Percentiles rank a stretch among this genome's conserved stretches.
phyloP scores from a whole-genome alignment of 1,284 basidiomycete genomes.

The Exsudoporus floridanus region DNA sequence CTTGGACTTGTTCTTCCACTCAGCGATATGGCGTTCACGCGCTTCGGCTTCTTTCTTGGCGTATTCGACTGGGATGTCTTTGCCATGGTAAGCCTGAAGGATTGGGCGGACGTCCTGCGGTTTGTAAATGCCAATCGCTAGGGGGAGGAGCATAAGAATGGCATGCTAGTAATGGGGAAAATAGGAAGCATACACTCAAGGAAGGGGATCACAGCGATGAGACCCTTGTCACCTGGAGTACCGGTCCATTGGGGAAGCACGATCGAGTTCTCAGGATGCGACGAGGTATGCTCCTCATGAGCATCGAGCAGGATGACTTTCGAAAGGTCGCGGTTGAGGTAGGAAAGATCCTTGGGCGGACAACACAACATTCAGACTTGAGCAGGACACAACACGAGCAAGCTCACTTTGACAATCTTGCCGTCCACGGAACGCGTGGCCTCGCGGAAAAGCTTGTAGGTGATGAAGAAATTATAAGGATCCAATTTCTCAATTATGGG shows the following conservation, averaged over 20 bases:
- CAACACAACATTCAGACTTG: neutral
- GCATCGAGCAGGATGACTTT: constrained; percentile 93
- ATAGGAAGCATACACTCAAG: constrained; percentile 73
- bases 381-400: neutral
- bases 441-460: constrained; percentile 90
- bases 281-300: constrained; percentile 69
- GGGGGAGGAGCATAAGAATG: constrained; percentile 4
- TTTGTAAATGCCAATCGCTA: constrained; percentile 86
- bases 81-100: constrained; percentile 80
- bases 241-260: constrained; percentile 89
- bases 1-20: constrained; percentile 71
- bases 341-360: constrained; percentile 73
- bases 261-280: constrained; percentile 91
- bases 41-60: constrained; percentile 83
- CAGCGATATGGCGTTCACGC: constrained; percentile 75
- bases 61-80: constrained; percentile 88
- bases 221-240: constrained; percentile 72
- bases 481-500: constrained; percentile 96
- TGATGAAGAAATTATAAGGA: constrained; percentile 87
- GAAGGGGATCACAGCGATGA: constrained; percentile 93
- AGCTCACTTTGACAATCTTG: constrained; percentile 73
- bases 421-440: constrained; percentile 79
- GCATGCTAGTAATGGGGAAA: neutral
- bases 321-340: constrained; percentile 89
- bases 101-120: constrained; percentile 86